Conservation (phyloP, 176 grass and related monocot genomes). For the Canna indica region DNA sequence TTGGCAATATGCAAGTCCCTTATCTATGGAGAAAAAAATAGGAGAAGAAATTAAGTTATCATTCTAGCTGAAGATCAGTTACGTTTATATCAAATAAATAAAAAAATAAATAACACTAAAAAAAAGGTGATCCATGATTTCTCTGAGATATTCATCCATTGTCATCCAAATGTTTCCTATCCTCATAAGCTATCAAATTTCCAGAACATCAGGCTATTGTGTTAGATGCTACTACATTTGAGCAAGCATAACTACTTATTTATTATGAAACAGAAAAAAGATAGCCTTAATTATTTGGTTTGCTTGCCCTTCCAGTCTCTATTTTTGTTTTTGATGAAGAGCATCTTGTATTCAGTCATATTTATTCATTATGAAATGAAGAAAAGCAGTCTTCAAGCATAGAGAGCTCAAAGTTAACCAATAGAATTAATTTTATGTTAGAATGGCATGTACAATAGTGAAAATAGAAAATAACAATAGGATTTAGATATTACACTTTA, state of each 20-base stretch:
- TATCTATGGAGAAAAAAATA: conserved; percentile 28
- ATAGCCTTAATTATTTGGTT: too few relatives aligned
- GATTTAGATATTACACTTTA: neutral
- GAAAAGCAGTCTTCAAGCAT: neutral
- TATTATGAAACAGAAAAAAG: neutral
- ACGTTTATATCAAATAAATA: too few relatives aligned
- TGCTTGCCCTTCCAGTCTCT: too few relatives aligned
- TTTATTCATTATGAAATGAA: neutral
- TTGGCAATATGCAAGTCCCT: conserved; percentile 50
- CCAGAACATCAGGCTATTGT: neutral
- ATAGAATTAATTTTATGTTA: neutral
- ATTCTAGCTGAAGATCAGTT: neutral
- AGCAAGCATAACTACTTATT: too few relatives aligned
- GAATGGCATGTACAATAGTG: neutral
- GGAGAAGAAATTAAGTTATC: neutral
- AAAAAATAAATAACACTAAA: too few relatives aligned
- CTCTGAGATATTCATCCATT: too few relatives aligned
- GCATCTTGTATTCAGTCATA: too few relatives aligned
- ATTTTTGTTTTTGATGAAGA: too few relatives aligned
- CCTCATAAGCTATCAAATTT: neutral
- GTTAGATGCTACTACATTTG: neutral
- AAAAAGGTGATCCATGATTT: too few relatives aligned
- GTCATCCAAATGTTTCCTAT: neutral
- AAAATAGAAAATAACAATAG: neutral
- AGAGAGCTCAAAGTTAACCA: neutral